phyloP scores from a whole-genome alignment of 768 basidiomycete genomes.

The Calocybe indica region DNA sequence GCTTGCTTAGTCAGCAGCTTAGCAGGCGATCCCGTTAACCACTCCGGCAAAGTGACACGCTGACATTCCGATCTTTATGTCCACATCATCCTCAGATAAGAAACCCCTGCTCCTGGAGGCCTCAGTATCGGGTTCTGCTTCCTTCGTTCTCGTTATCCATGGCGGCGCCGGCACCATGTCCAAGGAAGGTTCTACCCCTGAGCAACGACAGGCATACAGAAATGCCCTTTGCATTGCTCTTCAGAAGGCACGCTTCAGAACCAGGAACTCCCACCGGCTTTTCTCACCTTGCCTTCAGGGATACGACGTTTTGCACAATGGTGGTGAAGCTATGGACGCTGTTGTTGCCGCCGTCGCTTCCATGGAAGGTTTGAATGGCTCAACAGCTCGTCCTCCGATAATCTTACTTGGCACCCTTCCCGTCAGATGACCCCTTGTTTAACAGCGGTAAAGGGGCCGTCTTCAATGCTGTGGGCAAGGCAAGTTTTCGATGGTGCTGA shows the following conservation, averaged over 20 bases:
- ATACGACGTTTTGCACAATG: constrained; percentile 51
- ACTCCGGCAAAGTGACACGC: constrained; percentile 86
- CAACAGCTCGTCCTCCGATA: background rate
- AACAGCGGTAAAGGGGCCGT: constrained; percentile 80
- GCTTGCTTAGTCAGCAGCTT: constrained; percentile 12
- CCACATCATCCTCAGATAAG: constrained; percentile 9
- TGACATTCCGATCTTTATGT: background rate
- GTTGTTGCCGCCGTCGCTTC: constrained; percentile 65
- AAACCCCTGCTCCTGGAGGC: constrained; percentile 9
- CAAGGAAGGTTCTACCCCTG: constrained; percentile 49
- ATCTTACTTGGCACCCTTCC: background rate
- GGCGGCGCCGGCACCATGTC: constrained; percentile 76
- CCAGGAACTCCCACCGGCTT: background rate
- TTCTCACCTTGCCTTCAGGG: constrained; percentile 30
- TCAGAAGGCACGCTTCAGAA: constrained; percentile 25
- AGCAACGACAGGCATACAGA: constrained; percentile 54
- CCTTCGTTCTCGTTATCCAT: constrained; percentile 60
- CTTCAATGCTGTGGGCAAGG: constrained; percentile 77
- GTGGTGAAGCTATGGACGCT: constrained; percentile 83
- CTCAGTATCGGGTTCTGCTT: constrained; percentile 1
- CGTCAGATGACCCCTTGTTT: constrained; percentile 67
- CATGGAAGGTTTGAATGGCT: constrained; percentile 55
- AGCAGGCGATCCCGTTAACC: constrained; percentile 87
- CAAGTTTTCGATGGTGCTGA: constrained; percentile 17
- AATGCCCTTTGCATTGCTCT: constrained; percentile 49